Conservation (phyloP, 1,284 basidiomycete genomes). For the Apiotrichum mycotoxinovorans region DNA sequence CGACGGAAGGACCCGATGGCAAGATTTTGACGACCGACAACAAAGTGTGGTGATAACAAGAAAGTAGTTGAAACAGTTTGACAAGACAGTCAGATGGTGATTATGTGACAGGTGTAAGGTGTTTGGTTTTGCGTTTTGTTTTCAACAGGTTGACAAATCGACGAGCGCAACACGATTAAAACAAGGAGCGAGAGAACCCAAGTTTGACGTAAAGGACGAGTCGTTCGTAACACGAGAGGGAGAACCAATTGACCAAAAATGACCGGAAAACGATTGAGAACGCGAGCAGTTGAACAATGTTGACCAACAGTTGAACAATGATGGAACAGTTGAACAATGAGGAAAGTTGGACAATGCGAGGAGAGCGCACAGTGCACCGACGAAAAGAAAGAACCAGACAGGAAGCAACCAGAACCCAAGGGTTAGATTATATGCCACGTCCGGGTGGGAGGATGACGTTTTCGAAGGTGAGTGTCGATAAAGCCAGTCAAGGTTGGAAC, state of each 20-base stretch:
- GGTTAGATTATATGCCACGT: background rate
- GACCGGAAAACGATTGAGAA: background rate
- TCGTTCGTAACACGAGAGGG: background rate
- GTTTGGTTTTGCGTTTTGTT: background rate
- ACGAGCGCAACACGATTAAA: conserved; percentile 5
- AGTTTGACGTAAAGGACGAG: background rate
- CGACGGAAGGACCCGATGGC: background rate
- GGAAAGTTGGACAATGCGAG: background rate
- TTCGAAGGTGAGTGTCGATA: background rate
- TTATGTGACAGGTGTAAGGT: background rate
- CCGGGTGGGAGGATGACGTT: background rate
- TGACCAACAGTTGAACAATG: background rate
- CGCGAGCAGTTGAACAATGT: background rate
- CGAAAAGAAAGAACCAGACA: background rate
- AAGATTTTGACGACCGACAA: conserved; percentile 1
- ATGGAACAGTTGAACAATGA: background rate
- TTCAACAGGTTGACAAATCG: conserved; percentile 6
- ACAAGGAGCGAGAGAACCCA: background rate
- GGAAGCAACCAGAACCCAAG: background rate
- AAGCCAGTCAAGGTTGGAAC: background rate
- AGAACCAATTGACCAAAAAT: background rate
- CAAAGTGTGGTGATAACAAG: background rate
- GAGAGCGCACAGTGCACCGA: background rate
- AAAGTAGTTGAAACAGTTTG: background rate
- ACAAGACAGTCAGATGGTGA: background rate